Conservation (phyloP, 228 moss, liverwort and hornwort species). For the Sphagnum magellanicum region DNA sequence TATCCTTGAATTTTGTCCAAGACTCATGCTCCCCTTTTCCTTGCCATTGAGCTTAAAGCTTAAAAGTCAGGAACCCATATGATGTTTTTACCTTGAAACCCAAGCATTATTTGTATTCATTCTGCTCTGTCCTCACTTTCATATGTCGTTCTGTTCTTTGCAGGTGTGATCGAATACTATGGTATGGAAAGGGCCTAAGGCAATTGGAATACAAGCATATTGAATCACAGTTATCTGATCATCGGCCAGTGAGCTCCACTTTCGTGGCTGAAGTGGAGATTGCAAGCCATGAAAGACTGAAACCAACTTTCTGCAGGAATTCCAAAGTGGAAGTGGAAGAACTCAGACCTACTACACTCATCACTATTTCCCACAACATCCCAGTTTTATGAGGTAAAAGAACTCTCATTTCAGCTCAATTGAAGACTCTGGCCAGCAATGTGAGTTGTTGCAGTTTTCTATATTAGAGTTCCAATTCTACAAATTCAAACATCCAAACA, state of each 20-base stretch:
- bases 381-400: slow-evolving; percentile 19
- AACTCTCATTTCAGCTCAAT: no score
- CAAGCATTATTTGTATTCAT: not conserved
- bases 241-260: slow-evolving; percentile 79
- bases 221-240: slow-evolving; percentile 80
- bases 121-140: not conserved
- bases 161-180: slow-evolving; percentile 91
- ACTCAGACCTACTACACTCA: slow-evolving; percentile 25
- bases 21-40: not conserved
- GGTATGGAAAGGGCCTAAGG: slow-evolving; percentile 57
- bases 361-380: slow-evolving; percentile 16
- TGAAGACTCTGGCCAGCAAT: no score
- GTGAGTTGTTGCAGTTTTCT: no score
- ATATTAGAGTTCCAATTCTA: no score
- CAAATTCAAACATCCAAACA: no score
- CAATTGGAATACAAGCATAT: slow-evolving; percentile 55
- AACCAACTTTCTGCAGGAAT: slow-evolving; percentile 22
- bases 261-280: slow-evolving; percentile 80
- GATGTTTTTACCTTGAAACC: not conserved
- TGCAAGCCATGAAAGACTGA: slow-evolving; percentile 46
- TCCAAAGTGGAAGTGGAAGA: slow-evolving; percentile 29
- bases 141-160: not conserved
- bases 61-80: not conserved
- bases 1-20: not conserved
- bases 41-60: slow-evolving; percentile 4